Base-by-base conservation (phyloP, 2,329 filamentous ascomycete genomes). In the Sporothrix humicola region DNA sequence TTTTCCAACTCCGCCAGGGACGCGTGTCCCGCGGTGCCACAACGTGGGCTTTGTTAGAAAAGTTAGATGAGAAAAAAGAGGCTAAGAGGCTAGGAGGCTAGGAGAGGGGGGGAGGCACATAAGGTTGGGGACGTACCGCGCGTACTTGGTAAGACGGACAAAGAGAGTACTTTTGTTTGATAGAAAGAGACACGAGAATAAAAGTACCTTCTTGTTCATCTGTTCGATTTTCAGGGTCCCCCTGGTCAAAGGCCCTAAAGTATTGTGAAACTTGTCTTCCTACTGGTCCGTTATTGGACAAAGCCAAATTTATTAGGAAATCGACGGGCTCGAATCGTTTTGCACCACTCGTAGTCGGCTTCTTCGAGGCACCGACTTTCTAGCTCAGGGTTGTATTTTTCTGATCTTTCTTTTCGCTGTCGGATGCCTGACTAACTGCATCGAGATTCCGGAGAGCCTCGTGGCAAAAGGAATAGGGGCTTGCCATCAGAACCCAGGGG, bases 181-280 rank as follows among this genome's bases (percentile, higher is more conserved):
- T 26, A 31, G 63, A 17, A 63, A 23, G 12, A n/a, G 1, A 20
- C 37, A 63, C 37, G 31, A 63, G 15, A 8, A 23, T 42, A 5
- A 8, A 46, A 23, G 42, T 65, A 44, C 23, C 31, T 12, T 63
- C 44, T 2, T 1, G 15, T 44, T 20, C 3, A 7, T 17, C 8
- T 48, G 12, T 44, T 42, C 10, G 23, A 68, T 52, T 50, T 48
- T 68, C 46, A 68, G 63, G 63, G 63, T 68, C 63, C 46, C 63
- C 20, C 12, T 20, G 44, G 23, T 23, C 13, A 61, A 52, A 20
- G 6, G 23, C 12, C 2, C 23, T n/a, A 26, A 26, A 26, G 23
- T 48, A 26, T 26, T 15, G 20, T 26, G 61, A 48, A 26, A 48
- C 61, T 48, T 63, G 59, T 63, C 13, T 23, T 46, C 26, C 58